A percentile compares a stretch with the other conserved stretches of the same genome.
Evolutionary conservation across 2,329 filamentous ascomycete species (phyloP).

Genomic region (Sarocladium kiliense): DNA sequence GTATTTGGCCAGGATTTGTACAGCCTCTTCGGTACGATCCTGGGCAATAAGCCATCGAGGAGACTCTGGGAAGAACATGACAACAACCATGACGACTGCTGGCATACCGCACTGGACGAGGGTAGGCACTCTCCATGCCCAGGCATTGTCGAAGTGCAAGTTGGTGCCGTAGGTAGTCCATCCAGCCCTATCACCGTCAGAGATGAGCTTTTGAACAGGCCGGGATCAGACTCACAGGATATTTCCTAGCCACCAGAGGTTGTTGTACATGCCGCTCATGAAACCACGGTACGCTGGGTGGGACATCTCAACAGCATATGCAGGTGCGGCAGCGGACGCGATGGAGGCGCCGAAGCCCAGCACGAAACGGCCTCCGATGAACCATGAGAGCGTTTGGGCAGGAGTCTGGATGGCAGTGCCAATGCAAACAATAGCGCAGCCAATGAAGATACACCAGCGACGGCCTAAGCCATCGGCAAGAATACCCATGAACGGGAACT

Average conservation of each 20-base stretch:
- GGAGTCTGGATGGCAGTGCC: constrained; percentile 18
- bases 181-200: constrained; percentile 25
- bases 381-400: constrained; percentile 39
- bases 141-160: constrained; percentile 23
- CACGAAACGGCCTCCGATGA: constrained; percentile 50
- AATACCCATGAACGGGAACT: constrained; percentile 6
- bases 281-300: too few relatives aligned
- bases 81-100: constrained; percentile 47
- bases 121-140: constrained; percentile 56
- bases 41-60: constrained; percentile 55
- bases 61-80: constrained; percentile 61
- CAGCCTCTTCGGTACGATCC: constrained; percentile 50
- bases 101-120: constrained; percentile 50
- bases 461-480: constrained; percentile 36
- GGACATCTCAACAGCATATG: too few relatives aligned
- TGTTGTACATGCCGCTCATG: neutral
- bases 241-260: constrained; percentile 13
- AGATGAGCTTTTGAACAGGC: neutral
- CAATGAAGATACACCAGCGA: constrained; percentile 47
- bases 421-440: constrained; percentile 44
- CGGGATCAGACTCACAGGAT: constrained; percentile 10
- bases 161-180: constrained; percentile 42
- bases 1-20: constrained; percentile 51
- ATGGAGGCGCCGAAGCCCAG: constrained; percentile 11
- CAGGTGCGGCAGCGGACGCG: too few relatives aligned